phyloP scores from a whole-genome alignment of 345 rosid genomes.

The Eucalyptus cladocalyx region DNA sequence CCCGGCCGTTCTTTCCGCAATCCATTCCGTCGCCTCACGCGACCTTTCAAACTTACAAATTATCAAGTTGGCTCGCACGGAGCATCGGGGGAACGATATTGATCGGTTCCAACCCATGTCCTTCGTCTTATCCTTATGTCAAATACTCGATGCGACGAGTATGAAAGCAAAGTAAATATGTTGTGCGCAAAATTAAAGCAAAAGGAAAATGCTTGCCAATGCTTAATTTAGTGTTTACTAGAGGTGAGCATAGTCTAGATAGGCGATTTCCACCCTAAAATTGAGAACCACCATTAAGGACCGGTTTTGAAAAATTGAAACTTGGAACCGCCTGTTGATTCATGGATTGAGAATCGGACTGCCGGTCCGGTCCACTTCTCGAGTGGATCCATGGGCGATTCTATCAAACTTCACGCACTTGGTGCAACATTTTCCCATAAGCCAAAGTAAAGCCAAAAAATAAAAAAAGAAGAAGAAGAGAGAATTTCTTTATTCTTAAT shows the following conservation, averaged over 20 bases:
- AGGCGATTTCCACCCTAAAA: rapidly evolving
- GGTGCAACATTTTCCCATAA: too few relatives aligned
- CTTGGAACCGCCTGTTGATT: too few relatives aligned
- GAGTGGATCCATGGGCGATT: rapidly evolving
- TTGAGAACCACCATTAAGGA: rapidly evolving
- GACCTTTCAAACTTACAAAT: not conserved
- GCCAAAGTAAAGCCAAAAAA: too few relatives aligned
- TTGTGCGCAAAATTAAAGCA: not conserved
- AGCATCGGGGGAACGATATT: not conserved
- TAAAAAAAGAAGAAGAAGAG: too few relatives aligned
- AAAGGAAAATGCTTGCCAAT: not conserved
- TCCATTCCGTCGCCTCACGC: not conserved
- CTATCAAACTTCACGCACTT: rapidly evolving
- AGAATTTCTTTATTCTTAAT: too few relatives aligned
- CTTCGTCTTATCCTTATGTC: not conserved
- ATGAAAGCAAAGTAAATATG: not conserved
- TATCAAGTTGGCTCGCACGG: not conserved
- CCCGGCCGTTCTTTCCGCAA: not conserved
- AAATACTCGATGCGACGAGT: not conserved
- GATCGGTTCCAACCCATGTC: not conserved
- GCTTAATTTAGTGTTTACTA: not conserved
- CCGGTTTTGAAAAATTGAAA: rapidly evolving
- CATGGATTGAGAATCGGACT: too few relatives aligned
- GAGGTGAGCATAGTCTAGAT: rapidly evolving
- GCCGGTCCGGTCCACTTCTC: rapidly evolving